Base-by-base conservation (phyloP, 441 rosid genomes). In the Jatropha podagrica region DNA sequence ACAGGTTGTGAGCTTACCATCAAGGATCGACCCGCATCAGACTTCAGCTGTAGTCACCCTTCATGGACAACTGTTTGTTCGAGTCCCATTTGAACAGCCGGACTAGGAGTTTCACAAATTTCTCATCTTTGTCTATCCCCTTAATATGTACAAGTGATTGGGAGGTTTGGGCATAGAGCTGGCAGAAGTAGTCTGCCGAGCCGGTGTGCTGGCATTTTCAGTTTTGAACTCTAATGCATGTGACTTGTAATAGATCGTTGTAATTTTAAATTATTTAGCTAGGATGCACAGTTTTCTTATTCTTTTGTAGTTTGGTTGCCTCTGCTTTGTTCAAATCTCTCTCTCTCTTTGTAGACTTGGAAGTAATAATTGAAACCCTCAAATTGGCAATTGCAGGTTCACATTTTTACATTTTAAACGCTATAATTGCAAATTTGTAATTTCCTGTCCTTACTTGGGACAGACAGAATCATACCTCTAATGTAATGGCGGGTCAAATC, bases 1-100 rank as follows among this genome's bases (percentile, higher is more conserved):
- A 54, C 83, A 94, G 97, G 88, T 90, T 52, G 89, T 93, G 70
- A 81, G 59, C 74, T 85, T 94, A 69, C 90, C 97, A 7, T 78
- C 89, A 54, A 90, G 94, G 80, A 92, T 94, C 20, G 90, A 94
- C 68, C 93, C 98, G 37, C 89, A 77, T 70, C 86, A 78, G 44
- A 88, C 91, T 52, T 85, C 94, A 4, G 91, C 98, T 1, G 93
- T 87, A 61, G 90, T 92, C 59, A 90, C 88, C 81, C 83, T 89
- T 76, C 94, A 94, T 61, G 98, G 98, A 9, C 88, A 90, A 73
- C 81, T 92, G 73, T 86, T 80, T 72, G 84, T 94, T 5, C 89
- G 90, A 17, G 94, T 83, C 62, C 92, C 94, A 5, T 86, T 86
- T 49, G 92, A 85, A 83, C 76, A 52, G 37, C 66, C 81, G 0